Evolutionary conservation across 129 eudicot species (phyloP), one percentile per base, ranked within the genome.

Genomic region (Kitagawia praeruptora): DNA sequence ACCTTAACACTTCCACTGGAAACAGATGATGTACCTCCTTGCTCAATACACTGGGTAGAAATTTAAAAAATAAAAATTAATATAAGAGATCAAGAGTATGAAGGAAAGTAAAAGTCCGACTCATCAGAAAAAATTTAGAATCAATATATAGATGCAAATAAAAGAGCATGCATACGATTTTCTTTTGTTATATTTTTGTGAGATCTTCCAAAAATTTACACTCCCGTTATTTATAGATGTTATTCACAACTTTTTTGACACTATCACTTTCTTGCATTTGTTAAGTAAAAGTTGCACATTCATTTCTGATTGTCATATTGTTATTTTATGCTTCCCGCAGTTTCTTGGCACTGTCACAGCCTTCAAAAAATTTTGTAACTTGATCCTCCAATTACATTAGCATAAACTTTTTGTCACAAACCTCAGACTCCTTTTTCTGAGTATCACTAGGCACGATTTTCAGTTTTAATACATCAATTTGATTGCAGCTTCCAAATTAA

Each of bases 41-140:
- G 93, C 86, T 93, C 97, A 21, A 93, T 91, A 80, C 97, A 93
- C 98, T 93, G 84, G 44, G 13, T 21, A 77, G 39, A 67, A 38
- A 75, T 58, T 58, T 23, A 0, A 44, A 64, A 45, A 42, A 66
- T 40, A 18, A 56, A 64, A 23, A 16, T 69, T 69, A 66, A 41
- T 3, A 51, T 37, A 8, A 21, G 19, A 61, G 54, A 38, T 34
- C 46, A 1, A 80, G 39, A 10, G 16, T 19, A 58, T 14, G 15
- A 56, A 56, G 66, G 28, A 56, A 56, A 56, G 27, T 18, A 18
- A 53, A 19, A 53, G 61, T 25, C 61, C 2, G 3, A 53, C 10
- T 53, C 2, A 53, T 6, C 9, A 53, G 61, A 7, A 8, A 28
- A 56, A 19, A 56, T 1, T 12, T 23, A 54, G 63, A 54, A 54